phyloP scores from a whole-genome alignment of 2,329 filamentous ascomycete species.

The Sporothrix inflata region DNA sequence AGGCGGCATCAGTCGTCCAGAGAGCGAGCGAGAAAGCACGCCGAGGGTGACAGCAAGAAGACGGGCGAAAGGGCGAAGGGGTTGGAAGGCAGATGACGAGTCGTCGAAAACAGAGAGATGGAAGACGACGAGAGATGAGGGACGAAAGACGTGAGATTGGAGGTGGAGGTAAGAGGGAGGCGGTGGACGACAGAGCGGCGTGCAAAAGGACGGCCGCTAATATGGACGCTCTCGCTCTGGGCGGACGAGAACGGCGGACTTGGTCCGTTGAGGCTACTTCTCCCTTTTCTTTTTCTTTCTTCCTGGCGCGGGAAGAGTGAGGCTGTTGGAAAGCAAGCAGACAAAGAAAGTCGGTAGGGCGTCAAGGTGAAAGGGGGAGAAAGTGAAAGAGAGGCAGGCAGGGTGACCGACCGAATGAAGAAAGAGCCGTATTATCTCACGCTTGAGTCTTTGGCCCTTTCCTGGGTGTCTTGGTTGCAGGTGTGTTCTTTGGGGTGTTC shows the following conservation, averaged over 20 bases:
- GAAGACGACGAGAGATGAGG: not conserved
- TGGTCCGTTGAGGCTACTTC: not conserved
- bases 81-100: not conserved
- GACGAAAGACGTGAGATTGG: not conserved
- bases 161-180: not conserved
- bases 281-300: constrained; percentile 4
- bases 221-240: not conserved
- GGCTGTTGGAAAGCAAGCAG: constrained; percentile 21
- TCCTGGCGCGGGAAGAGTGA: constrained; percentile 4
- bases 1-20: constrained; percentile 2
- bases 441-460: not conserved
- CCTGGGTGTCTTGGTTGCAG: not conserved
- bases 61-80: not conserved
- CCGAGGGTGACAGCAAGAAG: not conserved
- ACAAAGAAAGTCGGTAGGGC: constrained; percentile 1
- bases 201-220: constrained; percentile 5
- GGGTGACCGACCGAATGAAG: constrained; percentile 11
- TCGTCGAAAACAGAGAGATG: not conserved
- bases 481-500: not conserved
- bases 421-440: constrained; percentile 24
- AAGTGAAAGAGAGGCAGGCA: constrained; percentile 1
- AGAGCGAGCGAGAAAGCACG: not conserved
- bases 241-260: constrained; percentile 14
- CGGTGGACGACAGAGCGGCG: constrained; percentile 2
- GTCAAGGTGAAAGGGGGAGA: not conserved